Evolutionary conservation across 1,284 basidiomycete genomes (phyloP).

Genomic region (Sporisorium scitamineum): DNA sequence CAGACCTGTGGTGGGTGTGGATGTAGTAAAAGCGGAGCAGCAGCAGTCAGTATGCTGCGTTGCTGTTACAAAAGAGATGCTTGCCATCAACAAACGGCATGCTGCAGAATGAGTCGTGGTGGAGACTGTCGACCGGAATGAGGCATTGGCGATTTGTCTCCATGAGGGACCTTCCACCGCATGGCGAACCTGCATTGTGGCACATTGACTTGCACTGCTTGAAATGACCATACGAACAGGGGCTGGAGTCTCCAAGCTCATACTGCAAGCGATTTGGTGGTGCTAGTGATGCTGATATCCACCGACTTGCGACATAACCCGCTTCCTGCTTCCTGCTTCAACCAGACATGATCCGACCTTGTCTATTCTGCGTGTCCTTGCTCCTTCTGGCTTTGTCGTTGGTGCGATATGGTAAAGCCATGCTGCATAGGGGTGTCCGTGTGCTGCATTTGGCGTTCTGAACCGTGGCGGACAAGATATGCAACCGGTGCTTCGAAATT

Average conservation of each 20-base stretch:
- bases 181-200: too few relatives aligned
- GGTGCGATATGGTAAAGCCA: not conserved
- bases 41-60: slow-evolving; percentile 14
- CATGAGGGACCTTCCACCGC: too few relatives aligned
- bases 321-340: too few relatives aligned
- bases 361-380: not conserved
- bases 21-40: not conserved
- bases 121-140: not conserved
- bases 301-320: not conserved
- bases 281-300: not conserved
- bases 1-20: slow-evolving; percentile 34
- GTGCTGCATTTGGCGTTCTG: not conserved
- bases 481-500: not conserved
- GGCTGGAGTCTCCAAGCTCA: too few relatives aligned
- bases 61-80: not conserved
- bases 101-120: not conserved
- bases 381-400: not conserved
- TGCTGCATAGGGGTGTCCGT: not conserved
- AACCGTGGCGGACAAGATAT: not conserved
- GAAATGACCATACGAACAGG: too few relatives aligned
- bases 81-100: not conserved
- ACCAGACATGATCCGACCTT: not conserved
- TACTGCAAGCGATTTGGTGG: not conserved
- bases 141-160: not conserved
- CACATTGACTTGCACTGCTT: too few relatives aligned